Conservation (phyloP, 164 flowering plant species). For the Echeveria elegans region DNA sequence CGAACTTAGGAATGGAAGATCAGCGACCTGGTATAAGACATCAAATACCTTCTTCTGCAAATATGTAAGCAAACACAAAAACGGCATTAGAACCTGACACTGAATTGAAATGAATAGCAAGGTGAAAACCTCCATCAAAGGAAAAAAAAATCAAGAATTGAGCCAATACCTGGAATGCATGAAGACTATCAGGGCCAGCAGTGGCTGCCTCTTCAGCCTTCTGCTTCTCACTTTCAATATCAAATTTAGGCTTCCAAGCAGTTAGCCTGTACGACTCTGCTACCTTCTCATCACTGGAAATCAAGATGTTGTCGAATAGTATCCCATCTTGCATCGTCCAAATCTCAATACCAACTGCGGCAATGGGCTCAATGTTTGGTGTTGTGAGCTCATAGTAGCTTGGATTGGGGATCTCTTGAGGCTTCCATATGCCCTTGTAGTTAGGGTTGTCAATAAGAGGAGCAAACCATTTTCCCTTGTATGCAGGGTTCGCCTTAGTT, state of each 20-base stretch:
- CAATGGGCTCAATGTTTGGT: constrained; percentile 82
- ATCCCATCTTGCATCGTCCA: constrained; percentile 99
- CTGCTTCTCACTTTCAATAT: constrained; percentile 71
- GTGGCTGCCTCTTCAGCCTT: constrained; percentile 69
- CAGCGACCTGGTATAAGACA: constrained; percentile 64
- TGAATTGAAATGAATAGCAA: background rate
- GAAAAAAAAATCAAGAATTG: background rate
- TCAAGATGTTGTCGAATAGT: constrained; percentile 81
- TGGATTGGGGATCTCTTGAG: constrained; percentile 77
- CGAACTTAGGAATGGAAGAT: constrained; percentile 59
- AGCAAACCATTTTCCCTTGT: constrained; percentile 97
- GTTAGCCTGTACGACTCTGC: constrained; percentile 51
- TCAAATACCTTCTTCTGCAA: constrained; percentile 73
- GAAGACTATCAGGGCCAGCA: constrained; percentile 31
- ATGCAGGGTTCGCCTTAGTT: constrained; percentile 80
- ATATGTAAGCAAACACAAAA: background rate
- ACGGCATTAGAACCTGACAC: background rate
- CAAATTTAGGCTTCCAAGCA: constrained; percentile 83
- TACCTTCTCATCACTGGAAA: constrained; percentile 55
- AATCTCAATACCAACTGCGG: constrained; percentile 95
- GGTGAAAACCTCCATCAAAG: background rate
- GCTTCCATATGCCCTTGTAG: constrained; percentile 98
- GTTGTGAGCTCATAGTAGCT: constrained; percentile 67
- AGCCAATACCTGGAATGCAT: constrained; percentile 53
- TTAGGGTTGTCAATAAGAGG: constrained; percentile 35